Evolutionary conservation across 1,284 basidiomycete genomes (phyloP), one percentile per base, ranked within the genome.

Genomic region (Trichosporon asahii): DNA sequence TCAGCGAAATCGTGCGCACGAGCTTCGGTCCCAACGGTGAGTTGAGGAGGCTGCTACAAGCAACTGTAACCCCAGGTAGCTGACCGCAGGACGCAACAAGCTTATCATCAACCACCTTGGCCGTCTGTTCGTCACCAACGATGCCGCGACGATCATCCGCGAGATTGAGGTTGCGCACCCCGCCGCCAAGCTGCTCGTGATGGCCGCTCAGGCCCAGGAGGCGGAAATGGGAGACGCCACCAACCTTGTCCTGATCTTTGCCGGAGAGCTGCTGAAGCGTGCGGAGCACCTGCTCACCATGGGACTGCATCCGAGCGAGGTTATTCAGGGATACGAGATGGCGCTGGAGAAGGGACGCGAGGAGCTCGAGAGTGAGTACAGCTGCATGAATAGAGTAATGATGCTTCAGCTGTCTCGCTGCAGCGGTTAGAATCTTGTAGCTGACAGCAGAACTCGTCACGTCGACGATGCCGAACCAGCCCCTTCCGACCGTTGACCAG

Each of bases 101-200:
- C 90, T 98, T 72, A 86, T 98, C 79, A 95, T 98, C 85, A 98
- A 98, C 84, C 97, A 99, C 84, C 87, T 99, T 60, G 95, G 95
- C 69, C 89, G 90, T 80, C 87, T 98, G 64, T 99, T 99, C 84
- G 95, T 99, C 70, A 99, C 97, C 33, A 97, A 94, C 65, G 97
- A 99, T 88, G 96, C 97, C 8, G 97, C 97, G 11, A 99, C 97
- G 70, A 99, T 99, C 85, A 95, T 99, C 80, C 89, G 92, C 74
- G 97, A 99, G 85, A 90, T 98, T 82, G 97, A 99, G 82, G 94
- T 99, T 65, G 94, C 98, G 31, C 97, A 99, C 83, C 97, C 97
- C 0, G 96, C 96, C 5, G 97, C 95, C 33, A 99, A 98, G 84
- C 86, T 99, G 11, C 86, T 99, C 14, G 96, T 99, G 35, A 97